Evolutionary conservation across 768 basidiomycete species (phyloP), one percentile per base, ranked within the genome.

Genomic region (Hypholoma sublateritium): DNA sequence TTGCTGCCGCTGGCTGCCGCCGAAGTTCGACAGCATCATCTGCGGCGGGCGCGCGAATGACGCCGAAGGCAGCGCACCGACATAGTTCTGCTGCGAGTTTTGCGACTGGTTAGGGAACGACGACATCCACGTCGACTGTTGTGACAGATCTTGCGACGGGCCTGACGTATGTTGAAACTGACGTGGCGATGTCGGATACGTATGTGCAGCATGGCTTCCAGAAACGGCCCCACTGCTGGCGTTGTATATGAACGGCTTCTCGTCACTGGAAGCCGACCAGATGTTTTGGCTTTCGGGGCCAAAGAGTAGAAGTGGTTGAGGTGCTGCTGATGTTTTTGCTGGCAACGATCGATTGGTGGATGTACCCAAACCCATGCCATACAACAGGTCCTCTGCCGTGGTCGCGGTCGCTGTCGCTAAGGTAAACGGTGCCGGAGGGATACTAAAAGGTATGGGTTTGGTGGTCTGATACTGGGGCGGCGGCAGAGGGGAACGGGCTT

Each of bases 341-440:
- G n/a, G n/a, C 8, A 45, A 36, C 32, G n/a, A 16, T 35, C 32
- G 39, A 17, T 35, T 49, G 42, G 55, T 42, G 35, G 65, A 66
- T 12, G 60, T 56, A 16, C 67, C 59, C 21, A 72, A 69, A 35
- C 71, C 71, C 69, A 86, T 76, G 60, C 80, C 79, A 53, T 84
- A 82, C 42, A 90, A 64, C 1, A 91, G 75, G 64, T 90, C 89
- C 64, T 85, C 77, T 0, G 89, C 89, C 12, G 88, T 91, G 0
- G 80, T 86, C 14, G 71, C 66, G 39, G 71, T 86, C 16, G 71
- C 66, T 37, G 71, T 63, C 0, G 67, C 55, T n/a, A 64, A 62
- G n/a, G 69, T 53, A n/a, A 73, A 60, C 5, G 59, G 59, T 28
- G 59, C 53, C 32, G 45, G 36, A 39, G 54, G 55, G 4, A 48